Evolutionary conservation across 495 filamentous ascomycete genomes (phyloP).

Genomic region (Lophium mytilinum): DNA sequence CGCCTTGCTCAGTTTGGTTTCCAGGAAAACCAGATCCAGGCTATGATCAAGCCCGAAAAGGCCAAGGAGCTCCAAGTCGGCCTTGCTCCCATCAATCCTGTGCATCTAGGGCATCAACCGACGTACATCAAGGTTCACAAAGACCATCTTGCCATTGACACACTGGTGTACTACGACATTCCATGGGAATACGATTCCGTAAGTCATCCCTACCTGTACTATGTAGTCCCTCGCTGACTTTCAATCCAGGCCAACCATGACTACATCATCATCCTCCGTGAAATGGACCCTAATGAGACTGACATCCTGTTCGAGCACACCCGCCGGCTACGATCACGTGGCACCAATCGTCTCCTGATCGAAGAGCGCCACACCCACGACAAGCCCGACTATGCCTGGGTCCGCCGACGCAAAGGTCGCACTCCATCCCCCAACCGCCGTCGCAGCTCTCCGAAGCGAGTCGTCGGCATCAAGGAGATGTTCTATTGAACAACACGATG

Average conservation of each 20-base stretch:
- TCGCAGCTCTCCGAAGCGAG: constrained; percentile 24
- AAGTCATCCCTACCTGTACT: constrained; percentile 9
- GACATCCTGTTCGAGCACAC: constrained; percentile 39
- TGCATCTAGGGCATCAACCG: constrained; percentile 16
- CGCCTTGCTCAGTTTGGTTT: constrained; percentile 31
- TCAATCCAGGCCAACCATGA: constrained; percentile 24
- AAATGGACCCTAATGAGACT: constrained; percentile 34
- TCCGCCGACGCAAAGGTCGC: constrained; percentile 26
- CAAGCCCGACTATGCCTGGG: constrained; percentile 34
- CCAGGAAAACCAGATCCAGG: constrained; percentile 33
- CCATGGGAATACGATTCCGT: constrained; percentile 34
- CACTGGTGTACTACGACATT: constrained; percentile 34
- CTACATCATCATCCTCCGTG: constrained; percentile 37
- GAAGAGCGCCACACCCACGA: constrained; percentile 25
- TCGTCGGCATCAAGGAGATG: constrained; percentile 23
- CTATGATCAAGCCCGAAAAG: constrained; percentile 32
- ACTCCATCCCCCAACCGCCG: constrained; percentile 18
- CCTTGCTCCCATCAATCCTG: constrained; percentile 11
- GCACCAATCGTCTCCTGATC: constrained; percentile 25
- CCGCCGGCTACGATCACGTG: constrained; percentile 27
- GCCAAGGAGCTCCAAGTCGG: constrained; percentile 18
- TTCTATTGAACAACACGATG: constrained; percentile 13
- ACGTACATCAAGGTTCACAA: constrained; percentile 35
- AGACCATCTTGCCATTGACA: constrained; percentile 33
- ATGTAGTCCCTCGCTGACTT: background rate